Evolutionary conservation across 2,329 filamentous ascomycete species (phyloP).

Genomic region (Pestalotiopsis sp.): DNA sequence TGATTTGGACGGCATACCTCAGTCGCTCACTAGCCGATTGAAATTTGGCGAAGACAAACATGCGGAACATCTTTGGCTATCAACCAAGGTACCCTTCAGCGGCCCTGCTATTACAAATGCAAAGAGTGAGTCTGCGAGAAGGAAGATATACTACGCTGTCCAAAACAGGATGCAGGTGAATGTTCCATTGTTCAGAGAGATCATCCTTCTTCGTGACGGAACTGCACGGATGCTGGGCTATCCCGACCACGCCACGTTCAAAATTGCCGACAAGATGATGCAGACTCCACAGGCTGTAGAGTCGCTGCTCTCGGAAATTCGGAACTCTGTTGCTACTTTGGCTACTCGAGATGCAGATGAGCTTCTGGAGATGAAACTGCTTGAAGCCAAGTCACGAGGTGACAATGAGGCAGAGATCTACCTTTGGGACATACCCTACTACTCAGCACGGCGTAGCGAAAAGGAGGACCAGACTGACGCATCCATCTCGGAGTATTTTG

Average conservation of each 20-base stretch:
- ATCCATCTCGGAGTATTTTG: constrained; percentile 3
- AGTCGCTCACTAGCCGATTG: neutral
- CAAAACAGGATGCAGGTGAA: constrained; percentile 12
- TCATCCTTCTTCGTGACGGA: constrained; percentile 58
- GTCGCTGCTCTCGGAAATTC: constrained; percentile 54
- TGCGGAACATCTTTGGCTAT: neutral
- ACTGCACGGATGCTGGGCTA: constrained; percentile 59
- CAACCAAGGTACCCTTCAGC: neutral
- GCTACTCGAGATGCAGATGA: constrained; percentile 30
- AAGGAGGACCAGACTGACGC: neutral
- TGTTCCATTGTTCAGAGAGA: constrained; percentile 52
- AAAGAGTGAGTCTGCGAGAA: neutral
- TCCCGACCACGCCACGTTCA: constrained; percentile 57
- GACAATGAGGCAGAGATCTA: neutral
- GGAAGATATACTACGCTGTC: neutral
- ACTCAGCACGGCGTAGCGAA: neutral
- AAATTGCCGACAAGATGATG: constrained; percentile 63
- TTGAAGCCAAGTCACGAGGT: constrained; percentile 36
- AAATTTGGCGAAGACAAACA: neutral
- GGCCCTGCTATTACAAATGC: neutral
- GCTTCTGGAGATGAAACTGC: neutral
- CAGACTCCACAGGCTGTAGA: constrained; percentile 59
- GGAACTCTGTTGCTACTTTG: constrained; percentile 50
- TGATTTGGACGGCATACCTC: neutral
- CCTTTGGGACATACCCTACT: constrained; percentile 1